phyloP scores from a whole-genome alignment of 106 monocot species.

The Posidonia australis region DNA sequence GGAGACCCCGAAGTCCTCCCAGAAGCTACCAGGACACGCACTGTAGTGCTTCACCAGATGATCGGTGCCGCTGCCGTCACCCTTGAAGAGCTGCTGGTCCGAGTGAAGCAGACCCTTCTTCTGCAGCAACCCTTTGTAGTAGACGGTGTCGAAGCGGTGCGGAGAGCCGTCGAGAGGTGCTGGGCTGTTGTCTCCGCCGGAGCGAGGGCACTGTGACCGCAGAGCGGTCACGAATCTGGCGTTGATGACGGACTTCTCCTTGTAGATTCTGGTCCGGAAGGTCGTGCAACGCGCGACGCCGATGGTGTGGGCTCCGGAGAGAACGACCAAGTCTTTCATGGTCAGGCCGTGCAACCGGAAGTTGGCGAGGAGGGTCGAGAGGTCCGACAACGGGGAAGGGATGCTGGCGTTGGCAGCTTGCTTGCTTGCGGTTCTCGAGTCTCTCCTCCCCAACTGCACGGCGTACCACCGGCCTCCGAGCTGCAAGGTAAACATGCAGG shows the following conservation, averaged over 20 bases:
- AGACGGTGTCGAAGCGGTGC: constrained; percentile 3
- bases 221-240: constrained; percentile 1
- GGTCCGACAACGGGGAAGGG: constrained; percentile 40
- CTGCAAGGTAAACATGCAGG: too few relatives aligned
- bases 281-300: constrained; percentile 23
- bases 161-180: constrained; percentile 6
- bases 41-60: too few relatives aligned
- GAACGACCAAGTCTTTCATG: constrained; percentile 41
- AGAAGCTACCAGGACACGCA: too few relatives aligned
- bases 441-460: constrained; percentile 50
- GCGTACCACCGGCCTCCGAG: constrained; percentile 45
- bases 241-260: constrained; percentile 29
- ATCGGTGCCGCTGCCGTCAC: constrained; percentile 4
- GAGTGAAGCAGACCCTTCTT: constrained; percentile 17
- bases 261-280: constrained; percentile 25
- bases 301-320: constrained; percentile 28
- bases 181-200: constrained; percentile 9
- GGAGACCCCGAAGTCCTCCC: too few relatives aligned
- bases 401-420: constrained; percentile 39
- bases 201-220: background rate
- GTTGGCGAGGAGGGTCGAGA: constrained; percentile 38
- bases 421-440: constrained; percentile 45
- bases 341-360: constrained; percentile 46
- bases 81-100: constrained; percentile 18
- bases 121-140: constrained; percentile 5